Evolutionary conservation across 441 rosid species (phyloP).

Genomic region (Erysimum pusillum): DNA sequence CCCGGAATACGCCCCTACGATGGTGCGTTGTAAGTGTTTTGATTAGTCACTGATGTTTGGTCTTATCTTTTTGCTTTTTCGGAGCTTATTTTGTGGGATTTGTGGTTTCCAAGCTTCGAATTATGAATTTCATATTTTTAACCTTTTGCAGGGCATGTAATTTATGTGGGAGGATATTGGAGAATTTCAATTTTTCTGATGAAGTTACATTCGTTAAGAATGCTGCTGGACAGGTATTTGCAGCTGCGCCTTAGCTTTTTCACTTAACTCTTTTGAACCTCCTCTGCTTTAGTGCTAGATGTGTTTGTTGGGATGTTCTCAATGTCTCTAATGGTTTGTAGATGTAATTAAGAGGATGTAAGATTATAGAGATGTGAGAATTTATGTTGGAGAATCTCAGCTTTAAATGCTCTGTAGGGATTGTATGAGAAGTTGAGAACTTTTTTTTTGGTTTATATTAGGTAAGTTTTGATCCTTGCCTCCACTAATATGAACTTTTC

Average conservation of each 20-base stretch:
- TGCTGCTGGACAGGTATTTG: conserved; percentile 66
- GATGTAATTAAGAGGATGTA: conserved; percentile 1
- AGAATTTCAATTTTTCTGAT: conserved; percentile 56
- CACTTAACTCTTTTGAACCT: background rate
- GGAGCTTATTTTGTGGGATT: background rate
- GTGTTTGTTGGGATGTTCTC: conserved; percentile 1
- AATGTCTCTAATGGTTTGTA: background rate
- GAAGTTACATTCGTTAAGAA: conserved; percentile 72
- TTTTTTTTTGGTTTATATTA: background rate
- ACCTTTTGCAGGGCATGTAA: conserved; percentile 58
- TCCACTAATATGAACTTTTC: background rate
- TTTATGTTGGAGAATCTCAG: background rate
- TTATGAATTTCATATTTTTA: background rate
- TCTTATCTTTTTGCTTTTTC: background rate
- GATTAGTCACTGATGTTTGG: background rate
- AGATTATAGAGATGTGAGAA: background rate
- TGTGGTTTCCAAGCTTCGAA: conserved; percentile 6
- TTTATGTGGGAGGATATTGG: conserved; percentile 68
- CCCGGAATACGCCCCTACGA: conserved; percentile 45
- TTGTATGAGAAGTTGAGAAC: conserved; percentile 9
- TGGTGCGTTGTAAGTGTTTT: conserved; percentile 44
- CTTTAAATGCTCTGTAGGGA: background rate
- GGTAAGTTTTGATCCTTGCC: background rate
- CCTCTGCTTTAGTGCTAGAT: background rate
- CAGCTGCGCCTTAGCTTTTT: conserved; percentile 4